Percentiles rank a stretch among this genome's conserved stretches.
These are phyloP conservation scores for Pugionium dolabratum DNA, from an alignment of 345 rosid genomes.

Conservation along the genomic window DNA sequence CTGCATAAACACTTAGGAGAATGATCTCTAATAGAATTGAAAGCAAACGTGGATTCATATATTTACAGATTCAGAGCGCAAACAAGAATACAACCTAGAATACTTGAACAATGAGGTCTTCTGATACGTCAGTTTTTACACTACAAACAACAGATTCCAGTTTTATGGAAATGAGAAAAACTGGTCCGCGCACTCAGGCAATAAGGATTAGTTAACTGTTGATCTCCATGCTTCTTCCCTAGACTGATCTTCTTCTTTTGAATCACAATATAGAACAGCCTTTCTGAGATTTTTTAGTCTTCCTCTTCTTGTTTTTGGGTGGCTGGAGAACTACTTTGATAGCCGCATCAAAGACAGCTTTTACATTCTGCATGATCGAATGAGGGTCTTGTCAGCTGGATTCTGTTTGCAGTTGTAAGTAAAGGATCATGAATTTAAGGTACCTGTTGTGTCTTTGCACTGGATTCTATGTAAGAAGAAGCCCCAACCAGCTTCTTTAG, in stretches of 20 bases:
- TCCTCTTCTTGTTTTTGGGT: slow-evolving; percentile 73
- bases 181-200: neutral
- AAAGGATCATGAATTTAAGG: neutral
- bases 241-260: slow-evolving; percentile 4
- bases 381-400: neutral
- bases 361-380: slow-evolving; percentile 64
- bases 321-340: slow-evolving; percentile 91
- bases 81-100: slow-evolving; percentile 29
- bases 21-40: neutral
- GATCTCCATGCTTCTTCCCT: slow-evolving; percentile 21
- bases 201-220: slow-evolving; percentile 26
- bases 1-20: neutral
- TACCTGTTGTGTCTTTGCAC: slow-evolving; percentile 93
- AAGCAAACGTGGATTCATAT: slow-evolving; percentile 34
- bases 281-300: slow-evolving; percentile 68
- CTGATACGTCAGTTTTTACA: slow-evolving; percentile 47
- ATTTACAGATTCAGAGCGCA: slow-evolving; percentile 45
- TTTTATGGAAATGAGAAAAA: slow-evolving; percentile 12
- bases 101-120: slow-evolving; percentile 39
- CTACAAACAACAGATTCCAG: slow-evolving; percentile 40
- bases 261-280: slow-evolving; percentile 70
- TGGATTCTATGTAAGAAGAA: slow-evolving; percentile 74
- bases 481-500: slow-evolving; percentile 73
- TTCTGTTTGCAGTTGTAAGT: neutral
- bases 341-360: slow-evolving; percentile 85